Percentiles rank a stretch among this genome's conserved stretches.
These are phyloP conservation scores for Orbilia blumenaviensis DNA, from an alignment of 2,329 filamentous ascomycete species.

Conservation along the genomic window DNA sequence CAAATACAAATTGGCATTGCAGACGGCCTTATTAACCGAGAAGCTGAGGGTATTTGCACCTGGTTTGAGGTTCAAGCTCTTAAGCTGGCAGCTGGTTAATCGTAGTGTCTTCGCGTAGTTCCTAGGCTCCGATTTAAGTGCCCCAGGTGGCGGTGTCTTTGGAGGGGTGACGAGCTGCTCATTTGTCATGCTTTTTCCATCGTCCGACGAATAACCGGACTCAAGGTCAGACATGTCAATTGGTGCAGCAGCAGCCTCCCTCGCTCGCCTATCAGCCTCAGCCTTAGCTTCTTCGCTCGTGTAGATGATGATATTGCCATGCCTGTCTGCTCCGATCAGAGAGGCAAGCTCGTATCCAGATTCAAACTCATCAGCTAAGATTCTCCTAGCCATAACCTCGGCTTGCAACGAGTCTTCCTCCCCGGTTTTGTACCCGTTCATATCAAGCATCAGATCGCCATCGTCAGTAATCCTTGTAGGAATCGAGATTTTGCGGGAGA, in stretches of 20 bases:
- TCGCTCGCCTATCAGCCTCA: constrained; percentile 60
- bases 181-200: constrained; percentile 70
- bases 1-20: constrained; percentile 89
- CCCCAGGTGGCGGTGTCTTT: constrained; percentile 41
- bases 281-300: constrained; percentile 96
- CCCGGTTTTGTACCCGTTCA: constrained; percentile 94
- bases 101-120: constrained; percentile 97
- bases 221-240: constrained; percentile 84
- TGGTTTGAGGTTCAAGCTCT: constrained; percentile 79
- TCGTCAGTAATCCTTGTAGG: constrained; percentile 89
- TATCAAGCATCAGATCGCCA: constrained; percentile 96
- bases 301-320: constrained; percentile 99
- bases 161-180: constrained; percentile 69
- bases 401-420: constrained; percentile 91
- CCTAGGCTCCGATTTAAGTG: constrained; percentile 65
- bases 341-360: constrained; percentile 96
- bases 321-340: constrained; percentile 91
- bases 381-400: constrained; percentile 90
- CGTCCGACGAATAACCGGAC: constrained; percentile 94
- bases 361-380: constrained; percentile 89
- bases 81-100: constrained; percentile 93
- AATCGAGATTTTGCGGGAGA: constrained; percentile 88
- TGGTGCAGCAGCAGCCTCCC: constrained; percentile 62
- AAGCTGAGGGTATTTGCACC: constrained; percentile 96
- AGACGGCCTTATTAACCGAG: constrained; percentile 93